Evolutionary conservation across 306 rosid genomes (phyloP), one percentile per base, ranked within the genome.

Genomic region (Fagus sylvatica): DNA sequence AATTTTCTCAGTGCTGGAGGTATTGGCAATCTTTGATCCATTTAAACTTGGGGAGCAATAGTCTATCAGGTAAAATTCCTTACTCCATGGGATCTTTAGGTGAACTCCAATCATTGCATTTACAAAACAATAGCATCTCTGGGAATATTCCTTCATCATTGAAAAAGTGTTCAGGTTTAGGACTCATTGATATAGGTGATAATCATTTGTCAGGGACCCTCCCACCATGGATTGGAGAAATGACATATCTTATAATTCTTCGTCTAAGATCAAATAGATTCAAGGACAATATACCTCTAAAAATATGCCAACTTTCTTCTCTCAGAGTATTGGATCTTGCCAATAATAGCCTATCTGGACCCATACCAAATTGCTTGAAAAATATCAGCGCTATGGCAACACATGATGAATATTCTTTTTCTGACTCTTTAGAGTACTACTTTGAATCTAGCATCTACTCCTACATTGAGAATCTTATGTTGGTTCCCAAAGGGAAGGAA

Each of bases 341-440:
- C 7, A 43, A 43, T 43, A 43, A 43, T 43, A 43, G 49, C 62
- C 32, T 85, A 0, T 61, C 75, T 40, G 86, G 88, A 3, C 8
- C 62, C 1, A 80, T 85, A 4, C 91, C 91, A 34, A 76, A 43
- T 17, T 88, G 83, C 72, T 75, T 85, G n/a, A 72, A 77, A 54
- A 36, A 61, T 62, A 40, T 78, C 70, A 74, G 22, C 8, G 64
- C 83, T 57, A 53, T 74, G 80, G 82, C 73, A 40, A 76, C 71
- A 7, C 56, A 51, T 53, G 71, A 78, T n/a, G n/a, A n/a, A n/a
- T 70, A 53, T 51, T 4, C 2, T 43, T 9, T 1, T 43, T 43
- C 2, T 43, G 13, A 78, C 55, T 60, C 66, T 72, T 72, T 71
- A 13, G 75, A 53, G 16, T 53, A 75, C 1, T 37, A 0, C 0